Conservation (phyloP, 164 flowering plant species). For the Sextonia rubra region DNA sequence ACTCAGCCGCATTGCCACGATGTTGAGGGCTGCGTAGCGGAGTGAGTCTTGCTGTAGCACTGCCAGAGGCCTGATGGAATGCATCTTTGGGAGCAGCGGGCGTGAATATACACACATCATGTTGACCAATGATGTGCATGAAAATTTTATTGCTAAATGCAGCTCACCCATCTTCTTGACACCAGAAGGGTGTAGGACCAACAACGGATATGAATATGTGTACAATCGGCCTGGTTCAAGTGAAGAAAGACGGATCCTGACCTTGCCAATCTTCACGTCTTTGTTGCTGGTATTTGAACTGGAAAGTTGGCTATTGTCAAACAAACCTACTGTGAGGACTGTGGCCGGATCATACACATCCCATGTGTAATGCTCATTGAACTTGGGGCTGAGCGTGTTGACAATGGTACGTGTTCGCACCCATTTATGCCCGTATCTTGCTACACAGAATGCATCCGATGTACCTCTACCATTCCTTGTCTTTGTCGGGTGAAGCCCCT, state of each 20-base stretch:
- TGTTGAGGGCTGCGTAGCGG: constrained; percentile 76
- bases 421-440: constrained; percentile 91
- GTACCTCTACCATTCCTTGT: constrained; percentile 75
- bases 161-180: constrained; percentile 94
- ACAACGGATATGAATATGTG: constrained; percentile 82
- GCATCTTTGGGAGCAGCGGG: constrained; percentile 89
- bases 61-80: constrained; percentile 61
- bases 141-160: constrained; percentile 80
- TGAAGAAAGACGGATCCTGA: constrained; percentile 78
- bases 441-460: constrained; percentile 88
- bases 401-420: constrained; percentile 68
- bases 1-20: constrained; percentile 77
- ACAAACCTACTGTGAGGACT: constrained; percentile 73
- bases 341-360: constrained; percentile 87
- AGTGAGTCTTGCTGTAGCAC: constrained; percentile 75
- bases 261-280: constrained; percentile 77
- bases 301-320: constrained; percentile 75
- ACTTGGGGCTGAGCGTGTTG: constrained; percentile 58
- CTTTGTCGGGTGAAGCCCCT: constrained; percentile 86
- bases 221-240: constrained; percentile 85
- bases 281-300: constrained; percentile 27
- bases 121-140: constrained; percentile 76
- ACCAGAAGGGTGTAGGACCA: constrained; percentile 77
- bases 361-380: constrained; percentile 90
- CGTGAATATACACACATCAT: constrained; percentile 70